Percentiles rank a stretch among this genome's conserved stretches.
These are phyloP conservation scores for Botrytis fabae DNA, from an alignment of 2,329 filamentous ascomycete genomes.

Conservation along the genomic window DNA sequence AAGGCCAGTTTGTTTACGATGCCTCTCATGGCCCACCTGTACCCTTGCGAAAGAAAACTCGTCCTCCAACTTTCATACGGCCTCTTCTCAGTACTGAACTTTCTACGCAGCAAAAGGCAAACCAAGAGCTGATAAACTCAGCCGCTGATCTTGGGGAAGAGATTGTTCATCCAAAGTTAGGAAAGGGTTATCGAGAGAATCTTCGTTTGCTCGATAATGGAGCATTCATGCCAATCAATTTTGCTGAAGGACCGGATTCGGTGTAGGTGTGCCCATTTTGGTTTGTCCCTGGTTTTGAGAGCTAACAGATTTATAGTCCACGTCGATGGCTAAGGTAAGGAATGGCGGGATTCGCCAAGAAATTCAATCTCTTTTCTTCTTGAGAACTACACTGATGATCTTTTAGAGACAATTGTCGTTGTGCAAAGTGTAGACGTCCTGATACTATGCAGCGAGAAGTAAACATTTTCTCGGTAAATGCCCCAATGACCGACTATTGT, in stretches of 20 bases:
- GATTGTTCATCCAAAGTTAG: conserved; percentile 15
- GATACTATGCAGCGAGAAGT: conserved; percentile 69
- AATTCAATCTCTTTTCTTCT: background rate
- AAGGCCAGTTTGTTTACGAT: background rate
- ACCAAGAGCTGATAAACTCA: background rate
- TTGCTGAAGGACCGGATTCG: background rate
- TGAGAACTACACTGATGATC: conserved; percentile 24
- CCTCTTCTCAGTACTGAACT: background rate
- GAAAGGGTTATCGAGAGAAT: conserved; percentile 9
- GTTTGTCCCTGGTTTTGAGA: background rate
- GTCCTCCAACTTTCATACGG: background rate
- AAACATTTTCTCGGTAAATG: conserved; percentile 58
- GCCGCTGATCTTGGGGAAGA: conserved; percentile 5
- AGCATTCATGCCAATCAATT: background rate
- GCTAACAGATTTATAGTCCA: conserved; percentile 38
- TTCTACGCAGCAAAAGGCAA: conserved; percentile 3
- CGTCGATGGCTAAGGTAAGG: conserved; percentile 45
- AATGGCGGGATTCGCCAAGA: no score
- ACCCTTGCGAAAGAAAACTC: background rate
- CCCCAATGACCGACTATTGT: background rate
- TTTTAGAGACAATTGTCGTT: conserved; percentile 69
- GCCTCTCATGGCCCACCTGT: conserved; percentile 1
- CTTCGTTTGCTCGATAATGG: background rate
- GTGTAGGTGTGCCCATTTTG: background rate
- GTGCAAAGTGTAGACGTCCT: conserved; percentile 63